Evolutionary conservation across 495 filamentous ascomycete genomes (phyloP).

Genomic region (Lentithecium fluviatile): DNA sequence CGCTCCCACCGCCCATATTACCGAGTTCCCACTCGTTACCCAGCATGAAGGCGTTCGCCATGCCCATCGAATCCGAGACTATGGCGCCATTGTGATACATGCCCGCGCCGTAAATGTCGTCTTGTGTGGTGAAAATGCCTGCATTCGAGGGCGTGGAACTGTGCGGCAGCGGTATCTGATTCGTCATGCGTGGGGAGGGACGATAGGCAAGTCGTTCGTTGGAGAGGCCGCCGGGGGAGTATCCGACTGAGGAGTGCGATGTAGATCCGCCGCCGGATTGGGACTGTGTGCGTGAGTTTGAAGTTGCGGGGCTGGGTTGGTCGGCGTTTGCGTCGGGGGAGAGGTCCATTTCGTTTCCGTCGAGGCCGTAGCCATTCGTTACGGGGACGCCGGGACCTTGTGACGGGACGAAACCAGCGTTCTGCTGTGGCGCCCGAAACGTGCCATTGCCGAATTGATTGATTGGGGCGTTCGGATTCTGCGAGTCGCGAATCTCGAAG

Average conservation of each 20-base stretch:
- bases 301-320: conserved; percentile 33
- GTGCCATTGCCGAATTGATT: conserved; percentile 22
- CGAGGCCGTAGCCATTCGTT: background rate
- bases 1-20: conserved; percentile 8
- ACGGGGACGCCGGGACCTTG: background rate
- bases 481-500: conserved; percentile 35
- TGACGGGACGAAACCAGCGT: conserved; percentile 18
- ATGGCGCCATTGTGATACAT: background rate
- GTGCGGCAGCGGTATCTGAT: conserved; percentile 23
- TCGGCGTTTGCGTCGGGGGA: conserved; percentile 22
- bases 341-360: conserved; percentile 31
- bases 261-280: conserved; percentile 27
- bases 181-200: conserved; percentile 17
- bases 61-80: background rate
- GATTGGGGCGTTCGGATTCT: conserved; percentile 21
- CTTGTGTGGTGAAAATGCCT: conserved; percentile 19
- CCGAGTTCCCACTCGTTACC: conserved; percentile 29
- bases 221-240: conserved; percentile 24
- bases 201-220: conserved; percentile 17
- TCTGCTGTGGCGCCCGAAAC: background rate
- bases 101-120: conserved; percentile 4
- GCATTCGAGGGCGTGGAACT: conserved; percentile 1
- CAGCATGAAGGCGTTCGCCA: conserved; percentile 25
- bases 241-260: conserved; percentile 30
- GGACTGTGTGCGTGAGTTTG: background rate